phyloP scores from a whole-genome alignment of 192 early-diverging fungal species.

The Backusella tarrabulga region DNA sequence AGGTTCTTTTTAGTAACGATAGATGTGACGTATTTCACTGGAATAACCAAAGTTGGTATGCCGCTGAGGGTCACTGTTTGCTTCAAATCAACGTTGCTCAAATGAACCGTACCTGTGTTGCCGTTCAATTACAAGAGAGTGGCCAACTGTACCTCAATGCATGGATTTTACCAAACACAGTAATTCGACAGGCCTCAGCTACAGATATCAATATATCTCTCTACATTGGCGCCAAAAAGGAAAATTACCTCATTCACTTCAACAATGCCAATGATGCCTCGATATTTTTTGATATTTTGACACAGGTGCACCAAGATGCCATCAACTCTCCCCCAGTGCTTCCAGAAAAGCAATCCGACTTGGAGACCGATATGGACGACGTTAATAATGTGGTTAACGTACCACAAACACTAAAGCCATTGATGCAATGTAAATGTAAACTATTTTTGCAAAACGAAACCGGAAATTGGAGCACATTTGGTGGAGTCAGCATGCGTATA shows the following conservation, averaged over 20 bases:
- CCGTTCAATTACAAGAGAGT: constrained; percentile 35
- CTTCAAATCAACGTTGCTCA: constrained; percentile 46
- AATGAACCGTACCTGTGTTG: constrained; percentile 40
- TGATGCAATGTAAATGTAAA: constrained; percentile 44
- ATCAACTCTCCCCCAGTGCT: constrained; percentile 2
- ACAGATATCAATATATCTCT: constrained; percentile 51
- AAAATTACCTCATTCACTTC: constrained; percentile 49
- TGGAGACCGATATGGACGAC: background rate
- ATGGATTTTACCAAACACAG: constrained; percentile 50
- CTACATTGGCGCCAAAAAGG: constrained; percentile 44
- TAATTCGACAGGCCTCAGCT: constrained; percentile 40
- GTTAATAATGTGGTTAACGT: constrained; percentile 13
- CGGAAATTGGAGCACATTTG: constrained; percentile 51
- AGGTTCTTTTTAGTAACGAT: constrained; percentile 18
- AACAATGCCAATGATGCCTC: constrained; percentile 36
- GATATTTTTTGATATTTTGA: constrained; percentile 37
- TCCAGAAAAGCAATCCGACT: background rate
- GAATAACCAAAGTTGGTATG: constrained; percentile 50
- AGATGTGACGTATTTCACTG: constrained; percentile 54
- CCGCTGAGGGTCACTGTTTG: constrained; percentile 45
- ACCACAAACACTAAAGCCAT: constrained; percentile 34
- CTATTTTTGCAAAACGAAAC: constrained; percentile 54
- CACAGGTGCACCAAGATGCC: constrained; percentile 27
- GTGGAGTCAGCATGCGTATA: constrained; percentile 42
- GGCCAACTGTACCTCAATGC: constrained; percentile 53